A percentile compares a stretch with the other conserved stretches of the same genome.
Conservation (phyloP, 148 eudicot species). For the Vaccinium myrtillus region DNA sequence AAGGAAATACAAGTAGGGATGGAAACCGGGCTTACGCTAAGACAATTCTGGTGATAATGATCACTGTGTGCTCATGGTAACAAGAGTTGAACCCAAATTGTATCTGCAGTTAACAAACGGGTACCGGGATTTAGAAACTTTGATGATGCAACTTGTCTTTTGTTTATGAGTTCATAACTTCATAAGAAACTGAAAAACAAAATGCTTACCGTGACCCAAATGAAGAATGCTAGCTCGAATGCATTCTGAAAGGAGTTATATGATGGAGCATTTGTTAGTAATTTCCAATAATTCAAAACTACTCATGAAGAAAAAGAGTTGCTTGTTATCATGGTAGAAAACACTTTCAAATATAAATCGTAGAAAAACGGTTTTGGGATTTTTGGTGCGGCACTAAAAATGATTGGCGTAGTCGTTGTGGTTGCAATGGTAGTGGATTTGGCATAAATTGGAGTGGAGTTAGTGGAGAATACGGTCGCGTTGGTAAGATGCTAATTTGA, state of each 20-base stretch:
- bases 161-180: neutral
- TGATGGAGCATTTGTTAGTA: neutral
- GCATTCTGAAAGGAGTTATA: conserved; percentile 34
- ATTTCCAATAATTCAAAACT: neutral
- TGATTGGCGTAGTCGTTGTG: too few species aligned
- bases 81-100: conserved; percentile 44
- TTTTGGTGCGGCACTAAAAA: too few species aligned
- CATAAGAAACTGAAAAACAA: neutral
- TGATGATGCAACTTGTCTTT: neutral
- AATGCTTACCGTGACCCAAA: conserved; percentile 42
- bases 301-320: neutral
- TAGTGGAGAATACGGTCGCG: too few species aligned
- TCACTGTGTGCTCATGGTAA: conserved; percentile 31
- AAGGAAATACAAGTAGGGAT: neutral
- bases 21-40: conserved; percentile 37
- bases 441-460: too few species aligned
- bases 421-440: too few species aligned
- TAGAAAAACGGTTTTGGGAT: too few species aligned
- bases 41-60: conserved; percentile 29
- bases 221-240: conserved; percentile 45
- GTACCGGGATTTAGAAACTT: neutral
- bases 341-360: too few species aligned
- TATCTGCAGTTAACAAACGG: conserved; percentile 21
- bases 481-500: too few species aligned
- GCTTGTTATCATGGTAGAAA: neutral